phyloP scores from a whole-genome alignment of 1,284 basidiomycete species.

The Boletus smithii region DNA sequence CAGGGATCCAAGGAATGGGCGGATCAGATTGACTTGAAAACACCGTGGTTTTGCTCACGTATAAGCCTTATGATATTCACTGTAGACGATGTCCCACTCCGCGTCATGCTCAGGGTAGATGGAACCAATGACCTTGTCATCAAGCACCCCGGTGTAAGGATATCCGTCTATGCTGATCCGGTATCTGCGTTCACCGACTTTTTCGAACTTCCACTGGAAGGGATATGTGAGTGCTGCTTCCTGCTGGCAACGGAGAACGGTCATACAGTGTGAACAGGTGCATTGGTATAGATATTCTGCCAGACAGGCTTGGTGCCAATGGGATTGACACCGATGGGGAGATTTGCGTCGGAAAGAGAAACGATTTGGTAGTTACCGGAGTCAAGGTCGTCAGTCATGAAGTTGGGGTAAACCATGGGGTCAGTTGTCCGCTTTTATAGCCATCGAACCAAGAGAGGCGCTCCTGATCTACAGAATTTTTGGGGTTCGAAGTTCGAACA shows the following conservation, averaged over 20 bases:
- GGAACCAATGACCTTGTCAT: neutral
- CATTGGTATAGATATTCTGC: neutral
- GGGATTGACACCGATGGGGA: neutral
- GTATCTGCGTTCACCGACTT: neutral
- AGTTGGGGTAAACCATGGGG: too few species aligned
- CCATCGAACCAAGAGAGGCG: too few species aligned
- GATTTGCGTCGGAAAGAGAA: neutral
- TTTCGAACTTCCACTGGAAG: neutral
- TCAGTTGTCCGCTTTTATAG: too few species aligned
- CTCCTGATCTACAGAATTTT: too few species aligned
- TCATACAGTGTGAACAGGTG: neutral
- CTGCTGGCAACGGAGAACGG: neutral
- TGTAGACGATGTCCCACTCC: neutral
- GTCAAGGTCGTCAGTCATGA: neutral
- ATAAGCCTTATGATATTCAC: neutral
- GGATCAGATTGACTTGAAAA: too few species aligned
- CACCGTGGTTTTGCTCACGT: conserved; percentile 1
- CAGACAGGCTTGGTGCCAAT: neutral
- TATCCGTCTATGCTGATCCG: neutral
- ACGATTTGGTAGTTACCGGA: neutral
- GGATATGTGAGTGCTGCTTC: neutral
- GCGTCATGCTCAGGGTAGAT: neutral
- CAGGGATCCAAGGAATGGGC: neutral
- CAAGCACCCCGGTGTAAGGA: neutral
- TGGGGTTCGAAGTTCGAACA: too few species aligned